phyloP scores from a whole-genome alignment of 2,329 filamentous ascomycete genomes.

The Cercospora zeae-maydis region DNA sequence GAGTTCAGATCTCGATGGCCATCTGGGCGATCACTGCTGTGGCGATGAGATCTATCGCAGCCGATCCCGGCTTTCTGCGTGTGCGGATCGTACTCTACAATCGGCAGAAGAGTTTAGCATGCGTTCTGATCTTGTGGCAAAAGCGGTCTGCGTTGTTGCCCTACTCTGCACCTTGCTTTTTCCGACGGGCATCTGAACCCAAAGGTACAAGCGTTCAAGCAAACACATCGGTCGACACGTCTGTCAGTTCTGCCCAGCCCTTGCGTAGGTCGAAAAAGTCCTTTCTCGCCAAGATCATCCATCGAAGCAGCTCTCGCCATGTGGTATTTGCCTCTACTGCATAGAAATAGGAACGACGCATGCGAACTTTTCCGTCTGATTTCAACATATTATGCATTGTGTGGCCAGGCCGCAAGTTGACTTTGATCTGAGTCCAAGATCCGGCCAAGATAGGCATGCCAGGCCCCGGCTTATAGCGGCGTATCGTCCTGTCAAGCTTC shows the following conservation, averaged over 20 bases:
- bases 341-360: not conserved
- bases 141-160: too few relatives aligned
- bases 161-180: too few relatives aligned
- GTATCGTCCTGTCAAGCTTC: not conserved
- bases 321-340: not conserved
- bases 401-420: not conserved
- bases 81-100: too few relatives aligned
- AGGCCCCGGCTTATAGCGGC: not conserved
- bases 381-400: not conserved
- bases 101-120: too few relatives aligned
- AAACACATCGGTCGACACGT: not conserved
- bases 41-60: too few relatives aligned
- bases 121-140: too few relatives aligned
- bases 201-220: not conserved
- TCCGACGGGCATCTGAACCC: not conserved
- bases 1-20: too few relatives aligned
- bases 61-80: too few relatives aligned
- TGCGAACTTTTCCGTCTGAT: not conserved
- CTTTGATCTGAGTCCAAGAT: not conserved
- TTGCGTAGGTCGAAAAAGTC: not conserved
- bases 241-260: not conserved
- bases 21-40: too few relatives aligned
- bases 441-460: not conserved
- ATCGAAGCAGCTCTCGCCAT: not conserved
- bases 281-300: not conserved